A percentile compares a stretch with the other conserved stretches of the same genome.
Evolutionary conservation across 306 rosid species (phyloP).

Genomic region (Cicer judaicum): DNA sequence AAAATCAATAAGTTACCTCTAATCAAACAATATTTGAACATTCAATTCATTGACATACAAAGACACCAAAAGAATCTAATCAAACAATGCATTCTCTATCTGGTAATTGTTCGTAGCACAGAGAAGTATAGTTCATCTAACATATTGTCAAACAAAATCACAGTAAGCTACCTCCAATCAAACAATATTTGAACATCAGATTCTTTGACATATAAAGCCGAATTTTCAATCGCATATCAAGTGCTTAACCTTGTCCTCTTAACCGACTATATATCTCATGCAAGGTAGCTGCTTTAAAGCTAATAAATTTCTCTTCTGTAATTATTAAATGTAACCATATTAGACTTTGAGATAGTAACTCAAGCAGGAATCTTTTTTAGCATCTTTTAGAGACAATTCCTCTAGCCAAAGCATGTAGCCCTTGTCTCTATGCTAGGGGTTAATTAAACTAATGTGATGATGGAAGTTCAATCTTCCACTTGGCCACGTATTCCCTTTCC

Average conservation of each 20-base stretch:
- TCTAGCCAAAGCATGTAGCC: conserved; percentile 14
- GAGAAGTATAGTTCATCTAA: conserved; percentile 71
- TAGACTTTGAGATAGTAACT: neutral
- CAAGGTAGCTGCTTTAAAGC: conserved; percentile 1
- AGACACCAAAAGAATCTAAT: neutral
- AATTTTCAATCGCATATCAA: conserved; percentile 29
- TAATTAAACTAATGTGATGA: neutral
- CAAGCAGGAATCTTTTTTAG: neutral
- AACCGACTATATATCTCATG: conserved; percentile 2
- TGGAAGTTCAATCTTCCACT: neutral
- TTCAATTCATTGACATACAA: conserved; percentile 12
- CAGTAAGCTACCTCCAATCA: conserved; percentile 32
- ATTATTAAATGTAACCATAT: conserved; percentile 24
- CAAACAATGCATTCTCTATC: conserved; percentile 55
- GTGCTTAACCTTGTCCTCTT: conserved; percentile 27
- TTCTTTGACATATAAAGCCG: conserved; percentile 13
- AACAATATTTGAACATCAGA: conserved; percentile 21
- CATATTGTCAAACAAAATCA: conserved; percentile 40
- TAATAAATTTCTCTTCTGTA: neutral
- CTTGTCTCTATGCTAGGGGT: conserved; percentile 1
- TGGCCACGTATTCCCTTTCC: neutral
- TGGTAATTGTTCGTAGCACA: conserved; percentile 55
- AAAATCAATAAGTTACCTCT: conserved; percentile 42
- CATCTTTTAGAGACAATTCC: conserved; percentile 11
- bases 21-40: conserved; percentile 18